phyloP scores from a whole-genome alignment of 176 grass and related monocot genomes.

The sorghum (Sorghum bicolor) region DNA sequence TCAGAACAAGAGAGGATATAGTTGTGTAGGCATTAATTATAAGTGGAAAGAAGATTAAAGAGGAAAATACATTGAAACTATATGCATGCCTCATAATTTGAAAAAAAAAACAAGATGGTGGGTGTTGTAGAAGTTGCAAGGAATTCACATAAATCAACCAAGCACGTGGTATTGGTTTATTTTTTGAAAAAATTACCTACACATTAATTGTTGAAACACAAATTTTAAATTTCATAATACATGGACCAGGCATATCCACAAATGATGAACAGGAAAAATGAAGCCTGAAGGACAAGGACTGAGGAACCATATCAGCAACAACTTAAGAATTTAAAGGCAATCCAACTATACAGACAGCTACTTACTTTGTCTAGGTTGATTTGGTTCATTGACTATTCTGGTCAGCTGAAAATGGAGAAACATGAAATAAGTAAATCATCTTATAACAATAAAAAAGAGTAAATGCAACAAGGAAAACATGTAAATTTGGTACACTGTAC shows the following conservation, averaged over 20 bases:
- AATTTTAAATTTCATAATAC: slow-evolving; percentile 2
- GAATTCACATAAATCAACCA: background rate
- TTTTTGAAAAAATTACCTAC: slow-evolving; percentile 12
- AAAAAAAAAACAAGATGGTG: background rate
- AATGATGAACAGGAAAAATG: background rate
- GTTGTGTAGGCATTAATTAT: background rate
- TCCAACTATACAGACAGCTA: background rate
- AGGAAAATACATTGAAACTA: background rate
- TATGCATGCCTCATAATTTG: background rate
- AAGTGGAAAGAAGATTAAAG: background rate
- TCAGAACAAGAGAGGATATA: background rate
- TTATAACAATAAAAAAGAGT: background rate
- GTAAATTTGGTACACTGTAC: background rate
- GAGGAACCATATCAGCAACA: slow-evolving; percentile 16
- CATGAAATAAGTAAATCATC: slow-evolving; percentile 12
- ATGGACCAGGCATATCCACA: background rate
- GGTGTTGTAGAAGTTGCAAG: background rate
- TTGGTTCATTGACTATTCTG: slow-evolving; percentile 44
- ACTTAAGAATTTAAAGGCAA: slow-evolving; percentile 24
- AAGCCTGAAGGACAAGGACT: background rate
- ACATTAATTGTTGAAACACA: background rate
- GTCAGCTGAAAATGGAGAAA: slow-evolving; percentile 43
- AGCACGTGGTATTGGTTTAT: background rate
- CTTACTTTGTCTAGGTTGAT: slow-evolving; percentile 55
- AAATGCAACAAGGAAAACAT: background rate